Percentiles rank a stretch among this genome's conserved stretches.
These are phyloP conservation scores for Rosa hybrid DNA, from an alignment of 331 rosid genomes.

Conservation along the genomic window DNA sequence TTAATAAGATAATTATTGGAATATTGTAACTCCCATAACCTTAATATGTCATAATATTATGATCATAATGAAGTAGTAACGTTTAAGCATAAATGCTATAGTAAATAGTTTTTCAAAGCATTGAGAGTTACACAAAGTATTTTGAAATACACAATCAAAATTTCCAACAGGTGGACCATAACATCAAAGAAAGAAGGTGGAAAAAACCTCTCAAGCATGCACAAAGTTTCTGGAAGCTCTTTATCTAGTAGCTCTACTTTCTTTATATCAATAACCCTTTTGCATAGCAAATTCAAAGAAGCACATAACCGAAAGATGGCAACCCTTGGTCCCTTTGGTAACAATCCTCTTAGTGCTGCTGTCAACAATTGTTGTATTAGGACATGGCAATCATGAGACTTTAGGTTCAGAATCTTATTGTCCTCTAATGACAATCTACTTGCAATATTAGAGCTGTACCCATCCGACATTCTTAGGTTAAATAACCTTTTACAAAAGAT, in stretches of 20 bases:
- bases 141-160: no score
- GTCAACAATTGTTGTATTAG: neutral
- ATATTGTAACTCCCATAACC: no score
- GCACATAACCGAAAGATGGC: neutral
- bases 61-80: no score
- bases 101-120: no score
- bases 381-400: neutral
- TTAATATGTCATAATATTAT: no score
- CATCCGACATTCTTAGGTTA: neutral
- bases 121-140: no score
- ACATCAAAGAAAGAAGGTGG: no score
- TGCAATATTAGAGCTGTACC: neutral
- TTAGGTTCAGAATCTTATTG: neutral
- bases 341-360: neutral
- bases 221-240: neutral
- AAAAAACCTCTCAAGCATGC: no score
- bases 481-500: neutral
- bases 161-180: no score
- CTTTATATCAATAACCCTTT: neutral
- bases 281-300: neutral
- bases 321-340: constrained; percentile 2
- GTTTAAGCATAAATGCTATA: no score
- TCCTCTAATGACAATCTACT: neutral
- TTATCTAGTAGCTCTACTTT: neutral
- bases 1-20: no score